Evolutionary conservation across 805 yeast genomes (phyloP).

Genomic region (Debaryomyces prosopidis): DNA sequence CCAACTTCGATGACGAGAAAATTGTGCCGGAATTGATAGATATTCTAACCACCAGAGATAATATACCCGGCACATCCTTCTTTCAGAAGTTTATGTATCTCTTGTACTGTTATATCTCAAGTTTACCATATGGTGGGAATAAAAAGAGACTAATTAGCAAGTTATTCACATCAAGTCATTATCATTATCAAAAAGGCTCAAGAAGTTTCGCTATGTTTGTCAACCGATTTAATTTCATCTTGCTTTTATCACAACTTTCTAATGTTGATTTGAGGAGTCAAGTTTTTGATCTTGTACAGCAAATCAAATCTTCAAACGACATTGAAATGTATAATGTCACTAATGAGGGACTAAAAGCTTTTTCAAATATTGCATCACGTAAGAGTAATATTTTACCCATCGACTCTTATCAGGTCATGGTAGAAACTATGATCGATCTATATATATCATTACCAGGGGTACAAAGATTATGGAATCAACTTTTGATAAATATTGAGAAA

Average conservation of each 20-base stretch:
- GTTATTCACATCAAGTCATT: constrained; percentile 39
- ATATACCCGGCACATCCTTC: constrained; percentile 27
- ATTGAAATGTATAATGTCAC: constrained; percentile 21
- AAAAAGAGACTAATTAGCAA: constrained; percentile 34
- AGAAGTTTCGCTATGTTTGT: constrained; percentile 31
- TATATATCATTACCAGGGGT: constrained; percentile 17
- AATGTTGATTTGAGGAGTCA: constrained; percentile 32
- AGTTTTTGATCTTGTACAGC: constrained; percentile 23
- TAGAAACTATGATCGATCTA: constrained; percentile 10
- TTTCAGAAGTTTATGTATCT: constrained; percentile 39
- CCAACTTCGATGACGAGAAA: constrained; percentile 37
- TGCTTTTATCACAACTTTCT: constrained; percentile 34
- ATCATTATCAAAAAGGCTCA: constrained; percentile 25
- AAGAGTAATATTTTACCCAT: constrained; percentile 18
- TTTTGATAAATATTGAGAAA: constrained; percentile 1
- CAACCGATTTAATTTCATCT: constrained; percentile 37
- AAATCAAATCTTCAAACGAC: constrained; percentile 23
- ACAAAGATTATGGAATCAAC: constrained; percentile 15
- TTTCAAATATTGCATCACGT: constrained; percentile 15
- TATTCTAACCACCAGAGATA: constrained; percentile 21
- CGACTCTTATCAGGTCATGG: constrained; percentile 16
- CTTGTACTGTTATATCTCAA: constrained; percentile 33
- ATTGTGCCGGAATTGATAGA: constrained; percentile 22
- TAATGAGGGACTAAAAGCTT: constrained; percentile 18
- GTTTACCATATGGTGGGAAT: constrained; percentile 18